Evolutionary conservation across 2,329 filamentous ascomycete species (phyloP).

Genomic region (Penicillium sp.): DNA sequence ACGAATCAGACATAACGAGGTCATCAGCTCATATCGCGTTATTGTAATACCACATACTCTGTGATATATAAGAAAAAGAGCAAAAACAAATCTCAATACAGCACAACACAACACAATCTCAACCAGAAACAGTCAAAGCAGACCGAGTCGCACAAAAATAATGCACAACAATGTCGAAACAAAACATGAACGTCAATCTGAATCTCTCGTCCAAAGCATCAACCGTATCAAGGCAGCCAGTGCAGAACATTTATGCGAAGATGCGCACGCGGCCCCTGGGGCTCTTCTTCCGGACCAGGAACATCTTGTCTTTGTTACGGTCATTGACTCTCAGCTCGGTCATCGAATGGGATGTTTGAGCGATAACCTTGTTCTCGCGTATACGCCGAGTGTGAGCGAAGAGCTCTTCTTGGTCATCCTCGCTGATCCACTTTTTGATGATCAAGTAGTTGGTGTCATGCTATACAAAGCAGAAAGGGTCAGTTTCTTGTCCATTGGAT

Average conservation of each 20-base stretch:
- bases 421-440: slow-evolving; percentile 70
- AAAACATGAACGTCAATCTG: neutral
- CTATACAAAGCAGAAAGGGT: slow-evolving; percentile 23
- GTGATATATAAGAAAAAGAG: neutral
- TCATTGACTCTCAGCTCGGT: slow-evolving; percentile 46
- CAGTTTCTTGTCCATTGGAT: neutral
- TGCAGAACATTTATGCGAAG: slow-evolving; percentile 20
- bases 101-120: slow-evolving; percentile 6
- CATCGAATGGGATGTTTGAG: slow-evolving; percentile 36
- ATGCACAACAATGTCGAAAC: neutral
- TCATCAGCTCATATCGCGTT: slow-evolving; percentile 28
- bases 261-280: slow-evolving; percentile 35
- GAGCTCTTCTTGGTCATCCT: slow-evolving; percentile 68
- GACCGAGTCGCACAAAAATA: slow-evolving; percentile 7
- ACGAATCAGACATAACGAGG: slow-evolving; percentile 1
- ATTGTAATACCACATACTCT: slow-evolving; percentile 13
- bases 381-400: slow-evolving; percentile 69
- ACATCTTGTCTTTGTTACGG: slow-evolving; percentile 46
- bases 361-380: slow-evolving; percentile 53
- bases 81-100: slow-evolving; percentile 12
- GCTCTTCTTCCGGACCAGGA: slow-evolving; percentile 48
- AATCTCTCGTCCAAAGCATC: slow-evolving; percentile 4
- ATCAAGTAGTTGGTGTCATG: slow-evolving; percentile 66
- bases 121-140: slow-evolving; percentile 3
- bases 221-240: neutral